Evolutionary conservation across 1,139 yeast species (phyloP), one percentile per base, ranked within the genome.

Genomic region (Hanseniaspora gamundiae): DNA sequence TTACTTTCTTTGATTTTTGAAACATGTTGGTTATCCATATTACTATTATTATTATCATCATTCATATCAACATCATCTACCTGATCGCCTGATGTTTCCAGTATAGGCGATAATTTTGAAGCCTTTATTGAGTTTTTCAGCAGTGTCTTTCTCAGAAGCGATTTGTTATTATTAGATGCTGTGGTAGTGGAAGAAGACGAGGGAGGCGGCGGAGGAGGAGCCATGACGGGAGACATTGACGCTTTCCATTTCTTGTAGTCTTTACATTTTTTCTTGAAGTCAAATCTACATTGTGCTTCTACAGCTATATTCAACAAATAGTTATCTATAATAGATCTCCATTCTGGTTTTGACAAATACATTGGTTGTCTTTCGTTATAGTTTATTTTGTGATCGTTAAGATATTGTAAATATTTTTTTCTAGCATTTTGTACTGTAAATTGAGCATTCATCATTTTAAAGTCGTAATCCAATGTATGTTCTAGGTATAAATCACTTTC

Each of bases 251-350:
- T 69, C 52, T 69, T 68, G 49, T 61, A 61, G 50, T 70, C 65
- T 28, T 67, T 58, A 50, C 78, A 72, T 26, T 64, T 60, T 45
- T 64, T 62, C 52, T 73, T 74, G 55, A 74, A 78, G 53, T 78
- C 82, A 38, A 64, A 61, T 27, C 83, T 67, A 52, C 83, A 78
- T 55, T 79, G 84, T 11, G 80, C 78, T 54, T 79, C 86, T 41
- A 80, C 80, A 2, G 76, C 84, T 30, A 79, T 65, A 55, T 77
- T 78, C 38, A 79, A 59, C 42, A 78, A 55, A 54, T 73, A 79
- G 59, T 78, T 78, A 51, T 79, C 86, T 48, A 79, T 75, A 26
- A 79, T 70, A 55, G 78, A 76, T 52, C 85, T 64, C 83, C 85
- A 78, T 57, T 78, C 82, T 20, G 76, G 73, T 50, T 70, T 68